Base-by-base conservation (phyloP, 805 yeast genomes). In the Ogataea philodendri region DNA sequence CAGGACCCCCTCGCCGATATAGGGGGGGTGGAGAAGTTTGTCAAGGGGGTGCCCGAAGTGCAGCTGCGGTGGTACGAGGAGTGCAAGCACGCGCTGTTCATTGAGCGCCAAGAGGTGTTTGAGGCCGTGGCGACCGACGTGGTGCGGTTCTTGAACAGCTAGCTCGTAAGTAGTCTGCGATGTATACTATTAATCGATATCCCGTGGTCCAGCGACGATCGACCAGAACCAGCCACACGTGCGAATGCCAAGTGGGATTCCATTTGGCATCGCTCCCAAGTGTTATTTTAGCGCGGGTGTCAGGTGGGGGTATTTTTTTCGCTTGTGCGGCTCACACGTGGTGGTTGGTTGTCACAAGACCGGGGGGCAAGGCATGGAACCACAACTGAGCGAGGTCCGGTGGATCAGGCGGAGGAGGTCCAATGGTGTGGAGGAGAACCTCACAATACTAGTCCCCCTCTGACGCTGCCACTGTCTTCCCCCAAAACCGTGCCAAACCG, bases 71-170 rank as follows among this genome's bases (percentile, higher is more conserved):
- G 40, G 40, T 37, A 37, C 21, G 20, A 25, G 9, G 20, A 30
- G 15, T 37, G 40, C 26, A 37, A 37, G 14, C 40, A 37, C 25
- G 40, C 40, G 15, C 28, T 37, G 19, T 37, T 37, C 26, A 37
- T 37, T 5, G 40, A 37, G 22, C 26, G 31, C 4, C 8, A 9
- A 10, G 20, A 11, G 8, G 32, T 31, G 3, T 37, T 37, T 18
- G 24, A 31, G 14, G 17, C 15, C 10, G 40, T 37, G 9, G 9
- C 33, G 10, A 3, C 17, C 7, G 40, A 37, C 18, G 27, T 33
- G 26, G 10, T 33, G 26, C 22, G 22, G 22, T 26, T 26, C 14
- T 21, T 33, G 34, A 17, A 30, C 26, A 22, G n/a, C 15, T 23
- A 23, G 26, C n/a, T n/a, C n/a, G n/a, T n/a, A n/a, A n/a, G n/a